A percentile compares a stretch with the other conserved stretches of the same genome.
Evolutionary conservation across 1,284 basidiomycete species (phyloP).

Genomic region (Puccinia horiana): DNA sequence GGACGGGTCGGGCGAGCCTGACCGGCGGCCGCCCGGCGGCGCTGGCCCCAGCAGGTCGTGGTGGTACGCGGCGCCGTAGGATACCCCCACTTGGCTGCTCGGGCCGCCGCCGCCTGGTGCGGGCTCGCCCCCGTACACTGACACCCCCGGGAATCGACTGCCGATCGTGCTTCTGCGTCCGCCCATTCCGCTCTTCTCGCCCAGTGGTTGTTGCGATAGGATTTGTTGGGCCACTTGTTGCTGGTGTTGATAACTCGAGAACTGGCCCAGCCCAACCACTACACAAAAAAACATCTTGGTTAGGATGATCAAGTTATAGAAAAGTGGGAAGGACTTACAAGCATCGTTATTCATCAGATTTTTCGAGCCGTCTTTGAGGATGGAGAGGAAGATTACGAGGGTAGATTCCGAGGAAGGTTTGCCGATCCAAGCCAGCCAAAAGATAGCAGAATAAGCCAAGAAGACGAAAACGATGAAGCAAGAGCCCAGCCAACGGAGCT

Average conservation of each 20-base stretch:
- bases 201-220: not conserved
- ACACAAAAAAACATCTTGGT: not conserved
- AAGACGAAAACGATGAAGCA: not conserved
- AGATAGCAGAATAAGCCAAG: not conserved
- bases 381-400: constrained; percentile 39
- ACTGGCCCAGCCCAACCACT: constrained; percentile 7
- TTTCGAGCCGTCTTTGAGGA: constrained; percentile 31
- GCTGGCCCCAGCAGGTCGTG: too few species aligned
- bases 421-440: constrained; percentile 28
- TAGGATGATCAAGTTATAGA: too few species aligned
- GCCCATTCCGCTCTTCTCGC: not conserved
- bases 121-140: not conserved
- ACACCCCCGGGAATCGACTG: not conserved
- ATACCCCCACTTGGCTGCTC: not conserved
- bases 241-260: constrained; percentile 11
- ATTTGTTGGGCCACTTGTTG: not conserved
- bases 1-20: too few species aligned
- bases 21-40: too few species aligned
- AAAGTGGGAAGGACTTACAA: not conserved
- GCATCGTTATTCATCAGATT: constrained; percentile 1
- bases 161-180: constrained; percentile 9
- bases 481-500: constrained; percentile 11
- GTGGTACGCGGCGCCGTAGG: too few species aligned
- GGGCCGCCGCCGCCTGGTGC: not conserved
- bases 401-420: constrained; percentile 30